These are phyloP conservation scores for Striga asiatica DNA, from an alignment of 257 asterid species.

Conservation along the genomic window DNA sequence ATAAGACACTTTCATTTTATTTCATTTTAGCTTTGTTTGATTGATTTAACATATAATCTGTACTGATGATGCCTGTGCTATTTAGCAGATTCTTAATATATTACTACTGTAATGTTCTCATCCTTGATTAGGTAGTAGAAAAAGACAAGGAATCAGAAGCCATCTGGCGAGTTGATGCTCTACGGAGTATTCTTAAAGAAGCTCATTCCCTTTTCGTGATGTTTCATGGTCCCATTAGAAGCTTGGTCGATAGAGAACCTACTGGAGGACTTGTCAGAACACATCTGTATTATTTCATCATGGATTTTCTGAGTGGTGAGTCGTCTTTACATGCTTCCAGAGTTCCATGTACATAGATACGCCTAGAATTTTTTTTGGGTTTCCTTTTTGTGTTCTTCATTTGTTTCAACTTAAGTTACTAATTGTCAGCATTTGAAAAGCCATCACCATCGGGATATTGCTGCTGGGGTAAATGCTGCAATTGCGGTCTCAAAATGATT, in stretches of 20 bases:
- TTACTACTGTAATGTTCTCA: slow-evolving; percentile 11
- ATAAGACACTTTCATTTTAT: background rate
- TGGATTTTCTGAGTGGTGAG: slow-evolving; percentile 96
- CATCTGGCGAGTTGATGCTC: slow-evolving; percentile 70
- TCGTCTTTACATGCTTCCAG: slow-evolving; percentile 18
- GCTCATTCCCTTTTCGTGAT: slow-evolving; percentile 83
- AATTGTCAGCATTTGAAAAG: slow-evolving; percentile 94
- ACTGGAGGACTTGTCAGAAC: slow-evolving; percentile 74
- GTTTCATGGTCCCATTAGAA: slow-evolving; percentile 81
- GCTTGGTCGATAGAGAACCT: slow-evolving; percentile 81
- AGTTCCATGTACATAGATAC: slow-evolving; percentile 23
- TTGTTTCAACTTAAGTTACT: slow-evolving; percentile 74
- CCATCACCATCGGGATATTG: slow-evolving; percentile 85
- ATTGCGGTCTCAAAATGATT: slow-evolving; percentile 70
- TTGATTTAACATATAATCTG: background rate
- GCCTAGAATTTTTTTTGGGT: slow-evolving; percentile 20
- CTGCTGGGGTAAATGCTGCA: slow-evolving; percentile 98
- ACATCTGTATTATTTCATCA: slow-evolving; percentile 71
- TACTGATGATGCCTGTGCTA: background rate
- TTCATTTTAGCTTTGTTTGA: background rate
- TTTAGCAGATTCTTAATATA: slow-evolving; percentile 9
- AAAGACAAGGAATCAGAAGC: slow-evolving; percentile 65
- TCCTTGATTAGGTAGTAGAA: slow-evolving; percentile 59
- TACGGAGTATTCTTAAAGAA: slow-evolving; percentile 71
- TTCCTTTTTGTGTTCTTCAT: slow-evolving; percentile 25